Conservation (phyloP, 2,329 filamentous ascomycete genomes). For the Colletotrichum karsti region DNA sequence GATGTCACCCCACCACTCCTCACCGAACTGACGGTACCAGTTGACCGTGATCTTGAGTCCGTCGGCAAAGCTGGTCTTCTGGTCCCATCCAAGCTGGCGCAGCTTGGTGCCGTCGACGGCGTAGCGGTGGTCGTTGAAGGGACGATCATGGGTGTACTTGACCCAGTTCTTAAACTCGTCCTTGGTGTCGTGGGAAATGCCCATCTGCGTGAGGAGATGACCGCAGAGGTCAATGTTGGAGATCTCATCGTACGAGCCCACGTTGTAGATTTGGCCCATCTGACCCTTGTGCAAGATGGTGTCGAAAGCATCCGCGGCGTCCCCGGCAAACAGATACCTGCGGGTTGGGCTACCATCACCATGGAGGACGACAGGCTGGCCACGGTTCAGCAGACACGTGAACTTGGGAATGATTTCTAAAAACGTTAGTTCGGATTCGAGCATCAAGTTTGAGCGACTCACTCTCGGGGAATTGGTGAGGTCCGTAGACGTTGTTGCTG, state of each 20-base stretch:
- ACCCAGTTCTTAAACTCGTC: conserved; percentile 71
- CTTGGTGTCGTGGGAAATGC: conserved; percentile 57
- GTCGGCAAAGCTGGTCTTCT: conserved; percentile 70
- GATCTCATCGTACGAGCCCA: conserved; percentile 80
- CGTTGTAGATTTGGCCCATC: conserved; percentile 83
- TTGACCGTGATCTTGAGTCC: conserved; percentile 72
- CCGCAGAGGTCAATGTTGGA: conserved; percentile 76
- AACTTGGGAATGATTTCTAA: conserved; percentile 87
- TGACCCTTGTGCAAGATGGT: conserved; percentile 82
- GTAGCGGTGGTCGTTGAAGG: conserved; percentile 80
- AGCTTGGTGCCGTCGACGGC: conserved; percentile 77
- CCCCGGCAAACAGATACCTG: conserved; percentile 80
- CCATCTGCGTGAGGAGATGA: conserved; percentile 70
- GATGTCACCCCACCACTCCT: conserved; percentile 78
- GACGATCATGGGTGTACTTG: conserved; percentile 79
- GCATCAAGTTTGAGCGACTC: conserved; percentile 40
- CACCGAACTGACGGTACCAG: conserved; percentile 74
- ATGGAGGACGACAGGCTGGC: conserved; percentile 75
- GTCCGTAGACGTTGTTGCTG: conserved; percentile 87
- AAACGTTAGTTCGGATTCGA: conserved; percentile 7
- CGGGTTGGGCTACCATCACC: conserved; percentile 79
- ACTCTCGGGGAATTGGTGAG: conserved; percentile 87
- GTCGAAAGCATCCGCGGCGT: conserved; percentile 84
- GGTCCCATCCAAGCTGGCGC: conserved; percentile 72
- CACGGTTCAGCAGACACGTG: conserved; percentile 73